Conservation (phyloP, 2,329 filamentous ascomycete genomes). For the Trichoderma gracile region DNA sequence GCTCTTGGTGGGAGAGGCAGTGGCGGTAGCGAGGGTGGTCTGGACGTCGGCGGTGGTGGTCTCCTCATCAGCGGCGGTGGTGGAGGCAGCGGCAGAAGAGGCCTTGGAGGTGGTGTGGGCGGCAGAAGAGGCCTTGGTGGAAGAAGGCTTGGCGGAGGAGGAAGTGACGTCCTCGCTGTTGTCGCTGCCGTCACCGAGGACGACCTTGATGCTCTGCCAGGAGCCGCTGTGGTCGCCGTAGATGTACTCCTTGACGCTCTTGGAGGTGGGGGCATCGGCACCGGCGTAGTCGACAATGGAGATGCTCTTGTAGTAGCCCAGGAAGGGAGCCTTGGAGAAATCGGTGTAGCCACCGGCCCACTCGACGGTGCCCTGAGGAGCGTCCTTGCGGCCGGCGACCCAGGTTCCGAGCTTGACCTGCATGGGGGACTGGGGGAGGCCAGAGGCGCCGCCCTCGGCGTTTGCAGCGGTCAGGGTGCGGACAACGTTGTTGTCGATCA, state of each 20-base stretch:
- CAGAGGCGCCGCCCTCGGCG: constrained; percentile 52
- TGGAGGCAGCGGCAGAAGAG: constrained; percentile 28
- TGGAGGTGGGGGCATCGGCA: constrained; percentile 43
- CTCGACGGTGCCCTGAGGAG: constrained; percentile 68
- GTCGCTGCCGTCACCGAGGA: constrained; percentile 39
- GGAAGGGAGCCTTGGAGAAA: constrained; percentile 54
- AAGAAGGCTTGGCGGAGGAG: constrained; percentile 11
- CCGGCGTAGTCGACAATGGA: constrained; percentile 57
- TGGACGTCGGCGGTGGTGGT: constrained; percentile 25
- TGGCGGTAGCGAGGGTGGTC: constrained; percentile 29
- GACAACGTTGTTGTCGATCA: constrained; percentile 60
- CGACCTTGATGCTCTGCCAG: constrained; percentile 54
- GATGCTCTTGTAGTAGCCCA: constrained; percentile 58
- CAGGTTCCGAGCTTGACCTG: constrained; percentile 69
- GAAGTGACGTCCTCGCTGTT: constrained; percentile 23
- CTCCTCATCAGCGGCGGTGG: constrained; percentile 17
- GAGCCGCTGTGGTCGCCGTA: constrained; percentile 53
- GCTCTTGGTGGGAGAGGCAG: constrained; percentile 30
- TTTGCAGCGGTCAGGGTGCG: constrained; percentile 63
- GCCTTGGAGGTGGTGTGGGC: constrained; percentile 24
- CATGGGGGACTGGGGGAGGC: constrained; percentile 73
- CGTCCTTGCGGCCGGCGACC: constrained; percentile 59
- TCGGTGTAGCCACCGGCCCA: constrained; percentile 67
- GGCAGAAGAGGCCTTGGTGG: constrained; percentile 24
- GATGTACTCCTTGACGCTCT: constrained; percentile 52